phyloP scores from a whole-genome alignment of 2,329 filamentous ascomycete genomes.

The Monilinia laxa region DNA sequence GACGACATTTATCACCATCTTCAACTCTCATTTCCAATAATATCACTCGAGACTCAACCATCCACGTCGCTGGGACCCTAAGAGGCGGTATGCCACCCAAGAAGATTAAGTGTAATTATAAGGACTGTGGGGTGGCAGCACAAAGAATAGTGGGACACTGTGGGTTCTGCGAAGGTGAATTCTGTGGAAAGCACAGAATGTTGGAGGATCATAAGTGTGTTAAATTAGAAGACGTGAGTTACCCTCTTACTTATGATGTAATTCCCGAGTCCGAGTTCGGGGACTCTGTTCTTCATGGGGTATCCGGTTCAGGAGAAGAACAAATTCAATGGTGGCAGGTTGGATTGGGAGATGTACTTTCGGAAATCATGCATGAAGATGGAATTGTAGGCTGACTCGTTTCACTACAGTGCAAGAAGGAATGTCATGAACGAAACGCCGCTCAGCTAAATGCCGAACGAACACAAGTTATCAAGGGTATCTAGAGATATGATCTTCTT shows the following conservation, averaged over 20 bases:
- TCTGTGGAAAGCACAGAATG: conserved; percentile 91
- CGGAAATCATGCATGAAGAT: conserved; percentile 40
- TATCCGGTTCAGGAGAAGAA: background rate
- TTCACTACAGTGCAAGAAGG: conserved; percentile 77
- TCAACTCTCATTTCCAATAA: conserved; percentile 47
- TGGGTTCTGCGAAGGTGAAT: conserved; percentile 89
- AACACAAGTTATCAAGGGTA: conserved; percentile 89
- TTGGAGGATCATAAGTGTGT: conserved; percentile 92
- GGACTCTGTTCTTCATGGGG: conserved; percentile 31
- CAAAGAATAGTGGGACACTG: conserved; percentile 97
- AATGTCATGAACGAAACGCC: conserved; percentile 90
- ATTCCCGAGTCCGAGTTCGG: too few species aligned
- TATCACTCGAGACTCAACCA: conserved; percentile 50
- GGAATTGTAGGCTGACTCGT: conserved; percentile 11
- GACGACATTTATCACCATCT: conserved; percentile 51
- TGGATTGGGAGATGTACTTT: conserved; percentile 40
- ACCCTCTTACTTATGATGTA: conserved; percentile 20
- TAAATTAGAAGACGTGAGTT: conserved; percentile 80
- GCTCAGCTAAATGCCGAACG: conserved; percentile 89
- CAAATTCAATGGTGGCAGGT: conserved; percentile 43
- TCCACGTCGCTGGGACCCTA: conserved; percentile 56
- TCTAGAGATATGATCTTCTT: conserved; percentile 52
- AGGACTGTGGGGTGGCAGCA: conserved; percentile 82
- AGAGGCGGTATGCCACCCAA: conserved; percentile 63
- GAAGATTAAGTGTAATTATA: conserved; percentile 76